Evolutionary conservation across 108 stramenopile species (phyloP).

Genomic region (Nitzschia sp.): DNA sequence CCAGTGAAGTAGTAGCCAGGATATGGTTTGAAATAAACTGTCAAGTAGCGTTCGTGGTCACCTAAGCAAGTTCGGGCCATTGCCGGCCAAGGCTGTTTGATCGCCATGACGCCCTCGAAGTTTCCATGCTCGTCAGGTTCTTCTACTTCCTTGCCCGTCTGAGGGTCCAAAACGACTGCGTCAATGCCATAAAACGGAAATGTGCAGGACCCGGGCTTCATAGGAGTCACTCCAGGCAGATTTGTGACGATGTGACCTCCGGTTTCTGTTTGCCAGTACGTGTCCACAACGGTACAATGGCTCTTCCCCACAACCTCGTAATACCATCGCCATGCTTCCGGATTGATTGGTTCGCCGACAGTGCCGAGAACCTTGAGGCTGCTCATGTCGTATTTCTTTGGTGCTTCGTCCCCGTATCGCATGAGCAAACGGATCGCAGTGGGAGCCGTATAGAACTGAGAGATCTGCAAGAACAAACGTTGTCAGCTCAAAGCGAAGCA

Average conservation of each 20-base stretch:
- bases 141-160: constrained; percentile 54
- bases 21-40: constrained; percentile 92
- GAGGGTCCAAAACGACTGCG: constrained; percentile 88
- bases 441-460: constrained; percentile 88
- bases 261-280: constrained; percentile 99
- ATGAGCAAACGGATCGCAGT: constrained; percentile 97
- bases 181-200: constrained; percentile 96
- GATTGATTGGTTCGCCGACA: constrained; percentile 99
- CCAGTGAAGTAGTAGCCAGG: constrained; percentile 98
- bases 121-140: constrained; percentile 58
- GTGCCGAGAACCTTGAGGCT: constrained; percentile 89
- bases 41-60: constrained; percentile 94
- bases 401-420: constrained; percentile 86
- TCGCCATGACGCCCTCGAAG: constrained; percentile 90
- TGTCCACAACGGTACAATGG: constrained; percentile 93
- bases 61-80: constrained; percentile 94
- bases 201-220: constrained; percentile 96
- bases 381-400: constrained; percentile 85
- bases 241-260: constrained; percentile 96
- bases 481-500: no score
- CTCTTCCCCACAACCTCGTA: constrained; percentile 89
- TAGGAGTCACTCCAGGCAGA: constrained; percentile 92
- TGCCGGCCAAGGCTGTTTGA: constrained; percentile 94
- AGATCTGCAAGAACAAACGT: no score
- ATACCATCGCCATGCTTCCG: constrained; percentile 99